A percentile compares a stretch with the other conserved stretches of the same genome.
These are phyloP conservation scores for Leishmania tarentolae DNA, from an alignment of 208 protist species.

Conservation along the genomic window DNA sequence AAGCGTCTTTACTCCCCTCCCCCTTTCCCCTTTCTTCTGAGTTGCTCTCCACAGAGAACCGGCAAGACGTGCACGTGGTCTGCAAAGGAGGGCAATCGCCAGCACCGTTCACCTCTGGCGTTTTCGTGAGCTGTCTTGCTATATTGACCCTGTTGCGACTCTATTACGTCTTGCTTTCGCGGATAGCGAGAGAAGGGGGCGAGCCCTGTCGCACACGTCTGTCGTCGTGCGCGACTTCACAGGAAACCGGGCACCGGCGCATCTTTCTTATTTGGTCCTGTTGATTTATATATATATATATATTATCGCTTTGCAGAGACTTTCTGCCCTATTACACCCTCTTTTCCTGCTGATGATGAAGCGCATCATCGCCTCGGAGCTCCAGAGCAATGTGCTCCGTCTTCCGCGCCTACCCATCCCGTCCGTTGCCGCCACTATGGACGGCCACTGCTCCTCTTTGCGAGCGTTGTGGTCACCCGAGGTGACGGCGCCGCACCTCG, in stretches of 20 bases:
- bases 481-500: constrained; percentile 52
- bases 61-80: not conserved
- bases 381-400: constrained; percentile 72
- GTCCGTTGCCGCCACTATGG: constrained; percentile 47
- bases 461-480: constrained; percentile 62
- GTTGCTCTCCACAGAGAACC: not conserved
- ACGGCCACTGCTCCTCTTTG: constrained; percentile 67
- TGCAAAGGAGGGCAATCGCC: not conserved
- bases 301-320: not conserved
- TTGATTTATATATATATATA: not conserved
- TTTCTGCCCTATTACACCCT: not conserved
- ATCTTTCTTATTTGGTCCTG: not conserved
- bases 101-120: not conserved
- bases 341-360: constrained; percentile 40
- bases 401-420: constrained; percentile 84
- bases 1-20: not conserved
- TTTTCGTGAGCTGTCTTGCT: not conserved
- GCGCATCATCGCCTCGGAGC: constrained; percentile 54
- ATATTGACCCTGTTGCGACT: not conserved
- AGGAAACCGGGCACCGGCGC: not conserved
- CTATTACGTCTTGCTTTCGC: not conserved
- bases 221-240: not conserved
- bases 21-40: too few relatives aligned
- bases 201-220: not conserved
- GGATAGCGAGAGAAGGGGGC: not conserved